Base-by-base conservation (phyloP, 495 filamentous ascomycete genomes). In the Rhypophila decipiens region DNA sequence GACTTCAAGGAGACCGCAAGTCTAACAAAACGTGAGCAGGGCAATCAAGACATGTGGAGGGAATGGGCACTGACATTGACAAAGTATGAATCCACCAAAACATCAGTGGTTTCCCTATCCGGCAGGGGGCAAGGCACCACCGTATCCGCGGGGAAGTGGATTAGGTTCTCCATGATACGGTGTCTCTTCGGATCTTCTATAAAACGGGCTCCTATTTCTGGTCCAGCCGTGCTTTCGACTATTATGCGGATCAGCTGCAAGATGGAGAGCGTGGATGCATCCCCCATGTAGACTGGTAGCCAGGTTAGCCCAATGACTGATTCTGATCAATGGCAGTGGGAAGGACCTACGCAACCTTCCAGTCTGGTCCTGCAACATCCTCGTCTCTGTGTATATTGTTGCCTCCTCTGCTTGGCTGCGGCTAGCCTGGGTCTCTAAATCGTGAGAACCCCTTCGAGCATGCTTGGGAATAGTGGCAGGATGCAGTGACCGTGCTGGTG, bases 191-290 rank as follows among this genome's bases (percentile, higher is more conserved):
- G 84, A 52, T 88, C 85, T 39, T 77, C 68, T 8, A 84, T 87
- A 46, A 89, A 88, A 4, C 75, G 70, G 8, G 82, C 85, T 2
- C 56, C 61, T 42, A 60, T 51, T 3, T 59, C 59, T 3, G 75
- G 57, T 4, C 85, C 84, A 19, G 79, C 77, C 12, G 78, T 78
- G 38, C 73, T 82, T 31, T 79, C 79, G 11, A 89, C 82, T 47
- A 88, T 83, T 54, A 85, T 82, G 24, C 84, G 82, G 34, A 88
- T 76, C 47, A 84, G 72, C 52, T 87, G 83, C 36, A 89, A 58
- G 53, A 84, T 86, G 2, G 85, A 85, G 40, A 88, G 66, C 36
- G 80, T 83, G 1, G 84, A 84, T 0, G 84, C 83, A 54, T 89
- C 84, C 22, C 85, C 85, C 48, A 89, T 75, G 52, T 88, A 89